Conservation (phyloP, 1,284 basidiomycete genomes). For the Heterobasidion irregulare region DNA sequence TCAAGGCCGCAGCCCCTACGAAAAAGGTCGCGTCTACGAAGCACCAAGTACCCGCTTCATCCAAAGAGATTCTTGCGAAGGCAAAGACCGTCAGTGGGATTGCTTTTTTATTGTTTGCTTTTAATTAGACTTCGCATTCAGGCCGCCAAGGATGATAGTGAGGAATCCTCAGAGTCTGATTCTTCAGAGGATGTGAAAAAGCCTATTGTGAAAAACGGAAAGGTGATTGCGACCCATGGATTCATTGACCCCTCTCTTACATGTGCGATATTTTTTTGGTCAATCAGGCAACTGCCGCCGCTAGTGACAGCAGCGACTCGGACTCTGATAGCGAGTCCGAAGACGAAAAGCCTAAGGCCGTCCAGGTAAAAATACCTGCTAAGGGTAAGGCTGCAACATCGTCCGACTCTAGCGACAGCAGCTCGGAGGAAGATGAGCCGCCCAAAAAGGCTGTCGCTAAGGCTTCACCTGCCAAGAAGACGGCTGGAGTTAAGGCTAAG, state of each 20-base stretch:
- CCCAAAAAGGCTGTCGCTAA: conserved; percentile 34
- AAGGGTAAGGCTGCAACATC: conserved; percentile 16
- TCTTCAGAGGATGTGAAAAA: conserved; percentile 18
- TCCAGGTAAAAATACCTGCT: conserved; percentile 24
- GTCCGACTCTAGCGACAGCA: conserved; percentile 13
- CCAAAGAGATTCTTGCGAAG: conserved; percentile 27
- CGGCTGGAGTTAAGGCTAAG: background rate
- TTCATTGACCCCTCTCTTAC: background rate
- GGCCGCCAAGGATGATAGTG: conserved; percentile 11
- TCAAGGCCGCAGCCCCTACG: conserved; percentile 9
- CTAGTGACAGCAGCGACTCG: conserved; percentile 2
- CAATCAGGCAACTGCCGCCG: conserved; percentile 2
- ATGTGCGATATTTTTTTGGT: conserved; percentile 1
- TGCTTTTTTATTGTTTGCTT: background rate
- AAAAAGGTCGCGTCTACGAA: conserved; percentile 17
- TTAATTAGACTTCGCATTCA: background rate
- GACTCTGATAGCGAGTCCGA: conserved; percentile 12
- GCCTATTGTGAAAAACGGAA: conserved; percentile 14
- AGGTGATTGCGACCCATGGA: conserved; percentile 7
- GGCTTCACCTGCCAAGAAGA: conserved; percentile 28
- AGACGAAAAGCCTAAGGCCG: conserved; percentile 29
- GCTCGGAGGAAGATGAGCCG: conserved; percentile 21
- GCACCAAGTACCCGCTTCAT: conserved; percentile 18
- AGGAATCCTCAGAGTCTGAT: conserved; percentile 23
- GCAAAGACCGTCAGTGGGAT: conserved; percentile 5